A percentile compares a stretch with the other conserved stretches of the same genome.
Conservation (phyloP, 2,329 filamentous ascomycete species). For the Pleoardoris graminearum region DNA sequence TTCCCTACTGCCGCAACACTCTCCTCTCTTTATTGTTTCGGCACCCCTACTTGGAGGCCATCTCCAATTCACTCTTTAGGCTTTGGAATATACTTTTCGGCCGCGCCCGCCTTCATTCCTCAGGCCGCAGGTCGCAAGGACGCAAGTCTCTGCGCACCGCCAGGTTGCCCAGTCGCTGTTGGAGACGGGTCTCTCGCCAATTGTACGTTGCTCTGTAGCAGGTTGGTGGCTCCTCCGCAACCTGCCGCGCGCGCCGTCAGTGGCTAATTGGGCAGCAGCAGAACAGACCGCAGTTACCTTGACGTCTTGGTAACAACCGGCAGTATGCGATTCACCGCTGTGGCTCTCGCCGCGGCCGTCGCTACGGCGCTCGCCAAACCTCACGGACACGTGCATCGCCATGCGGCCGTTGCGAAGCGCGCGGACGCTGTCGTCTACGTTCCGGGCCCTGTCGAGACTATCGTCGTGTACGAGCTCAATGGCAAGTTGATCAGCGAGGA, state of each 20-base stretch:
- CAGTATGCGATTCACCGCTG: conserved; percentile 44
- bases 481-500: conserved; percentile 63
- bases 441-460: conserved; percentile 62
- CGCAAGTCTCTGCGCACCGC: conserved; percentile 5
- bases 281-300: not conserved
- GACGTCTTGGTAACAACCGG: conserved; percentile 12
- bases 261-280: conserved; percentile 9
- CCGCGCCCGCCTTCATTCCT: conserved; percentile 26
- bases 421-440: conserved; percentile 54
- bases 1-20: conserved; percentile 10
- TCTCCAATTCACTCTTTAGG: conserved; percentile 43
- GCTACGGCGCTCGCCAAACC: conserved; percentile 60
- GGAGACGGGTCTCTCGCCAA: not conserved
- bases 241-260: conserved; percentile 1
- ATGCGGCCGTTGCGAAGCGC: conserved; percentile 53
- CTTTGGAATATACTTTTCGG: conserved; percentile 23
- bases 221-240: conserved; percentile 2
- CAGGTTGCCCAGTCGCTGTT: not conserved
- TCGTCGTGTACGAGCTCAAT: conserved; percentile 73
- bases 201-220: not conserved
- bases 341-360: conserved; percentile 48
- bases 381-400: conserved; percentile 62
- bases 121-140: conserved; percentile 15
- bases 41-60: conserved; percentile 28
- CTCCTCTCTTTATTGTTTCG: conserved; percentile 25